A percentile compares a stretch with the other conserved stretches of the same genome.
Evolutionary conservation across 2,329 filamentous ascomycete species (phyloP).

Genomic region (Penicillium sumatraense): DNA sequence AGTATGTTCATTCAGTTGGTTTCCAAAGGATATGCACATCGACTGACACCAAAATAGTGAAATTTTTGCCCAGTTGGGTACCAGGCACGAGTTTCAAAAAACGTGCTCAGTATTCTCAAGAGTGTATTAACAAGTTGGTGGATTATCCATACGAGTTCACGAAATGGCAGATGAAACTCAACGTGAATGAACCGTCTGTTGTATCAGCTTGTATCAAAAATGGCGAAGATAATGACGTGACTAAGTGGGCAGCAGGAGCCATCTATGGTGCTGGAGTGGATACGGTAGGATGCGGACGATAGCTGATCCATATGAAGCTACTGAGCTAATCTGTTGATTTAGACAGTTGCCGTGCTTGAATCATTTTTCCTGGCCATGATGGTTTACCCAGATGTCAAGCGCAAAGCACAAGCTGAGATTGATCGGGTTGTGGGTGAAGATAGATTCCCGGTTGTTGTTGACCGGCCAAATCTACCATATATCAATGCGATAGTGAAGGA

Average conservation of each 20-base stretch:
- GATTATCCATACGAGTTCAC: conserved; percentile 5
- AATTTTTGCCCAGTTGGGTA: conserved; percentile 13
- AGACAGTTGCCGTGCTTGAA: conserved; percentile 3
- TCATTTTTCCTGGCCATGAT: conserved; percentile 25
- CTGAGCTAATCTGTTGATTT: background rate
- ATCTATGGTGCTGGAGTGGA: conserved; percentile 5
- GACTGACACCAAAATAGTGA: background rate
- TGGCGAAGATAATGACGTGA: background rate
- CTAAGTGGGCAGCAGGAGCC: background rate
- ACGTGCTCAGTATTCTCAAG: conserved; percentile 1
- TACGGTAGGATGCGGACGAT: background rate
- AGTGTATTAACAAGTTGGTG: background rate
- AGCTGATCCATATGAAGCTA: background rate
- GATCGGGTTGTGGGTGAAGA: conserved; percentile 16
- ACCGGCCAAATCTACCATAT: conserved; percentile 18
- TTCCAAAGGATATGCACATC: background rate
- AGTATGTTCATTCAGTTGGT: background rate
- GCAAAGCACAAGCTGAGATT: conserved; percentile 22
- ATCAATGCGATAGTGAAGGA: conserved; percentile 8
- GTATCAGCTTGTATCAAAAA: background rate
- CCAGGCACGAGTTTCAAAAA: conserved; percentile 11
- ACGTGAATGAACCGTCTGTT: background rate
- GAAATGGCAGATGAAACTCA: conserved; percentile 1
- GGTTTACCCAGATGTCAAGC: conserved; percentile 19
- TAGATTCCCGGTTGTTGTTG: conserved; percentile 14